These are phyloP conservation scores for Dryadomyces quercivorus DNA, from an alignment of 2,329 filamentous ascomycete species.

Conservation along the genomic window DNA sequence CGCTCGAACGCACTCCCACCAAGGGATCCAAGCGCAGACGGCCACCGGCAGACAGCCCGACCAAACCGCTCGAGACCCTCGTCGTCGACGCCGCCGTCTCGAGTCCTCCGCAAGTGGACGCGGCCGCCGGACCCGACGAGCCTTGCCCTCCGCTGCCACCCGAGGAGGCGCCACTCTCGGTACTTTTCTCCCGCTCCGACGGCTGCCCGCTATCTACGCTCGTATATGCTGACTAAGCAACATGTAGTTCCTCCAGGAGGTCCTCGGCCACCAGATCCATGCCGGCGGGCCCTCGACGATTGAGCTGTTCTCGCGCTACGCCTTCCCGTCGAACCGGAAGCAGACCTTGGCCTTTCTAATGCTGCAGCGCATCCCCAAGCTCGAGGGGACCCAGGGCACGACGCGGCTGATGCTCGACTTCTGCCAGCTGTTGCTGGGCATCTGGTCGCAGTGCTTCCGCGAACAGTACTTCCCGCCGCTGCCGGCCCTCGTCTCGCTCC, in stretches of 20 bases:
- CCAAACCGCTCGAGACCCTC: slow-evolving; percentile 44
- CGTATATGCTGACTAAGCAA: neutral
- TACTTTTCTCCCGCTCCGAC: slow-evolving; percentile 16
- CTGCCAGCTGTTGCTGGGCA: slow-evolving; percentile 46
- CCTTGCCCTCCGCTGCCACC: neutral
- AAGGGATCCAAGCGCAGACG: slow-evolving; percentile 58
- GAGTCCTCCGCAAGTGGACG: neutral
- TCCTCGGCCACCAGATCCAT: slow-evolving; percentile 49
- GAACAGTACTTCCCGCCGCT: slow-evolving; percentile 54
- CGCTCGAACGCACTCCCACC: slow-evolving; percentile 47
- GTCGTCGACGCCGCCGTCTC: slow-evolving; percentile 5
- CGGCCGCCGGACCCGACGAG: neutral
- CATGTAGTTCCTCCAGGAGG: slow-evolving; percentile 43
- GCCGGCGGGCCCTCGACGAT: slow-evolving; percentile 49
- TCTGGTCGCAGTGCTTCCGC: slow-evolving; percentile 57
- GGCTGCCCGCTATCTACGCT: neutral
- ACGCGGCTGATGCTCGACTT: slow-evolving; percentile 51
- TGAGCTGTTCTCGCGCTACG: slow-evolving; percentile 52
- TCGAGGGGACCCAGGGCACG: slow-evolving; percentile 35
- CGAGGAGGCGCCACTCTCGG: slow-evolving; percentile 28
- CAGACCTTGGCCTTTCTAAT: slow-evolving; percentile 55
- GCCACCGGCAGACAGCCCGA: slow-evolving; percentile 51
- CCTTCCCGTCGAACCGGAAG: slow-evolving; percentile 53
- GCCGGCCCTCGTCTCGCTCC: slow-evolving; percentile 49
- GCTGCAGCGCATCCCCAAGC: slow-evolving; percentile 50